Percentiles rank a stretch among this genome's conserved stretches.
phyloP scores from a whole-genome alignment of 176 grass and related monocot species.

The Avena insularis region DNA sequence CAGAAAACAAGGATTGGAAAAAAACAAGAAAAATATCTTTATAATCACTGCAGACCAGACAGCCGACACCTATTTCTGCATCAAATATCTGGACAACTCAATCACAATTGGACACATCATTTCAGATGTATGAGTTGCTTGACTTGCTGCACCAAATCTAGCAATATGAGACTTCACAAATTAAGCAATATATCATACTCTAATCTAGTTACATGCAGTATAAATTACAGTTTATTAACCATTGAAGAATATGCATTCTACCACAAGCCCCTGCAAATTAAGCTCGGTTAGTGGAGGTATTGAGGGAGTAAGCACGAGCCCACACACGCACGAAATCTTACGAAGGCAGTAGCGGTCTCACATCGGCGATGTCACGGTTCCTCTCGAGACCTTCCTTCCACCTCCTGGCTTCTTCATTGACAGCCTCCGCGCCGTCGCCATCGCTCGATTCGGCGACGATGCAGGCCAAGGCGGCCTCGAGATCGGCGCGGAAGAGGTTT shows the following conservation, averaged over 20 bases:
- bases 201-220: background rate
- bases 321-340: constrained; percentile 35
- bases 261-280: constrained; percentile 10
- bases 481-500: constrained; percentile 66
- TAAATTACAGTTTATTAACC: background rate
- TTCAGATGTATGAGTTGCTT: background rate
- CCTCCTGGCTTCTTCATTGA: constrained; percentile 24
- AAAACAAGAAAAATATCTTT: background rate
- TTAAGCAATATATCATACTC: background rate
- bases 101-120: background rate
- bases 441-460: constrained; percentile 38
- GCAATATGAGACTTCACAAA: background rate
- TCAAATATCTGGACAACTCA: background rate
- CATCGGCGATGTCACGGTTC: constrained; percentile 72
- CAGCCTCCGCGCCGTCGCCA: constrained; percentile 21
- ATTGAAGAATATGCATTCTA: background rate
- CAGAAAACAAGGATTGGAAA: background rate
- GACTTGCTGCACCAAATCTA: background rate
- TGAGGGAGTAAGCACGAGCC: background rate
- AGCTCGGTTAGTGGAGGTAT: background rate
- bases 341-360: constrained; percentile 45
- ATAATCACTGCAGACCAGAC: background rate
- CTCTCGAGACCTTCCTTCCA: constrained; percentile 67
- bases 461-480: constrained; percentile 54
- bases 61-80: background rate